Evolutionary conservation across 106 monocot genomes (phyloP), one percentile per base, ranked within the genome.

Genomic region (Triglochin maritima): DNA sequence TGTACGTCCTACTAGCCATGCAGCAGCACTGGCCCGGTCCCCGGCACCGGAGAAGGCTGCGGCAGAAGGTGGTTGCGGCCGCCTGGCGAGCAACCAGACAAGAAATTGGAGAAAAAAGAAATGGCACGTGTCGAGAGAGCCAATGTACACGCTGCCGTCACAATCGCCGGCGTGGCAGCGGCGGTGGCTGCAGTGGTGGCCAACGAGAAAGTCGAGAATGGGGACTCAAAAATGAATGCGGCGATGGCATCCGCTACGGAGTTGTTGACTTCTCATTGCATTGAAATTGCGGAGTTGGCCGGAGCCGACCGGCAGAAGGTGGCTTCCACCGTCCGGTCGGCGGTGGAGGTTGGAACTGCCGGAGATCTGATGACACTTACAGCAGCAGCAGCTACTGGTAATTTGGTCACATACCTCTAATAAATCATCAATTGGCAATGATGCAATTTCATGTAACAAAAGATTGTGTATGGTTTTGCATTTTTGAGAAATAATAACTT

Each of bases 351-450:
- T 8, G 60, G 69, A 54, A 80, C 78, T 49, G 62, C 85, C 10
- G 83, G 95, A 3, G 90, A 90, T 70, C 81, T 96, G 16, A 66
- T 96, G 85, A 96, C 95, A 7, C 83, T 96, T 66, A 90, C 90
- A 7, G 95, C 95, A 3, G 87, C 90, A 6, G 95, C 95, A 4
- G 95, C 95, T 14, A 96, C 94, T 57, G 88, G 93, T 88, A 62
- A 13, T 41, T 16, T 17, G 15, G 15, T 15, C 5, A 29, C 29
- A 15, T 16, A 13, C 10, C 5, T 15, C 13, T 9, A 52, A 7
- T 11, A 11, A 52, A 52, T 8, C 7, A 52, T 6, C 52, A 52
- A 52, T 8, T 8, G 11, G 2, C 7, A 52, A 8, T 8, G 11
- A 52, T 52, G 29, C 29, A 29, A 29, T 29, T 29, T 29, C 29